These are phyloP conservation scores for Xylaria sp. DNA, from an alignment of 2,329 filamentous ascomycete species.

Conservation along the genomic window DNA sequence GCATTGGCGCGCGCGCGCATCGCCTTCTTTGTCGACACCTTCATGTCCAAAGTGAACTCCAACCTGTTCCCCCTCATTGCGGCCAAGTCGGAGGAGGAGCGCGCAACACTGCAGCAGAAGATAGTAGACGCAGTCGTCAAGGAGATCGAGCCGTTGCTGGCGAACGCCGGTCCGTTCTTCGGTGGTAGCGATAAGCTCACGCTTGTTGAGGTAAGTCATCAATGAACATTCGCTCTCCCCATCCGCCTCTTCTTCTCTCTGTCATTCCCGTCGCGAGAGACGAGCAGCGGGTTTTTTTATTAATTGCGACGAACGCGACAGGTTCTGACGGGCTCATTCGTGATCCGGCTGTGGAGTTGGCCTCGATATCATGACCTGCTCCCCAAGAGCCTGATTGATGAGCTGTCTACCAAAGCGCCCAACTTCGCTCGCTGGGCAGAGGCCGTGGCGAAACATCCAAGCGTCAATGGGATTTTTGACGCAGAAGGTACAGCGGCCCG, in stretches of 20 bases:
- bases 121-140: conserved; percentile 68
- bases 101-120: conserved; percentile 58
- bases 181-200: conserved; percentile 72
- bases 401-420: conserved; percentile 65
- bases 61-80: conserved; percentile 33
- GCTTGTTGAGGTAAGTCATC: conserved; percentile 73
- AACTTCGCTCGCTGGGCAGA: conserved; percentile 75
- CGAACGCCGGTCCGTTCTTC: conserved; percentile 68
- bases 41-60: conserved; percentile 67
- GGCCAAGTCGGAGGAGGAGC: conserved; percentile 60
- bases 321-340: conserved; percentile 73
- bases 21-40: conserved; percentile 78
- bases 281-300: background rate
- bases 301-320: conserved; percentile 42
- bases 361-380: conserved; percentile 65
- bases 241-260: background rate
- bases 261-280: background rate
- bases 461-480: conserved; percentile 71
- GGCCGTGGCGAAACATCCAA: conserved; percentile 68
- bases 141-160: conserved; percentile 78
- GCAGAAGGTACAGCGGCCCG: conserved; percentile 58
- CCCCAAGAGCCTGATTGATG: conserved; percentile 58
- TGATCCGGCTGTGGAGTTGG: conserved; percentile 67
- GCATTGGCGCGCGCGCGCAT: conserved; percentile 74
- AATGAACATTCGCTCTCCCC: background rate